phyloP scores from a whole-genome alignment of 192 early-diverging fungal species.

The Backusella westeae region DNA sequence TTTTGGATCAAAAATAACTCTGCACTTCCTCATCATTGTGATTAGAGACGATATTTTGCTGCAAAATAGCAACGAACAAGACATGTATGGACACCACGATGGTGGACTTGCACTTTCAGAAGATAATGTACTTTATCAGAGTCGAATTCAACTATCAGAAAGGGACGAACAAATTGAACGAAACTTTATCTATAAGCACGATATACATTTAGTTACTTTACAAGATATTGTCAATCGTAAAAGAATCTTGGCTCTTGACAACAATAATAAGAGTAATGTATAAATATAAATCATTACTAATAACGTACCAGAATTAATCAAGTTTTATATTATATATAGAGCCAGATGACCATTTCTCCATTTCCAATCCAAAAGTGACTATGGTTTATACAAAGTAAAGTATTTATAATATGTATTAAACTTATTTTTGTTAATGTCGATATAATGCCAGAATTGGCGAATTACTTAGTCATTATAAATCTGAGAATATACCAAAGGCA shows the following conservation, averaged over 20 bases:
- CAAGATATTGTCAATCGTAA: background rate
- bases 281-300: background rate
- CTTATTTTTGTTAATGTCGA: background rate
- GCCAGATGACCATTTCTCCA: background rate
- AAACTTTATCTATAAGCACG: background rate
- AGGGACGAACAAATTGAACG: background rate
- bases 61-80: background rate
- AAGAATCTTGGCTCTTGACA: background rate
- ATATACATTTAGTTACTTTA: background rate
- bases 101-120: background rate
- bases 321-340: background rate
- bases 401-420: background rate
- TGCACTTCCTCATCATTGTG: background rate
- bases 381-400: slow-evolving; percentile 5
- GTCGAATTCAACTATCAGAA: background rate
- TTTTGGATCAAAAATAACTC: background rate
- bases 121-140: background rate
- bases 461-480: background rate
- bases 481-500: slow-evolving; percentile 3
- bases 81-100: background rate
- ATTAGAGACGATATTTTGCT: background rate
- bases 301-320: background rate
- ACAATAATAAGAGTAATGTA: background rate
- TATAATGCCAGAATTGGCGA: background rate
- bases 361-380: slow-evolving; percentile 1